These are phyloP conservation scores for Saccharomyces hybrid DNA, from an alignment of 1,139 yeast species.

Conservation along the genomic window DNA sequence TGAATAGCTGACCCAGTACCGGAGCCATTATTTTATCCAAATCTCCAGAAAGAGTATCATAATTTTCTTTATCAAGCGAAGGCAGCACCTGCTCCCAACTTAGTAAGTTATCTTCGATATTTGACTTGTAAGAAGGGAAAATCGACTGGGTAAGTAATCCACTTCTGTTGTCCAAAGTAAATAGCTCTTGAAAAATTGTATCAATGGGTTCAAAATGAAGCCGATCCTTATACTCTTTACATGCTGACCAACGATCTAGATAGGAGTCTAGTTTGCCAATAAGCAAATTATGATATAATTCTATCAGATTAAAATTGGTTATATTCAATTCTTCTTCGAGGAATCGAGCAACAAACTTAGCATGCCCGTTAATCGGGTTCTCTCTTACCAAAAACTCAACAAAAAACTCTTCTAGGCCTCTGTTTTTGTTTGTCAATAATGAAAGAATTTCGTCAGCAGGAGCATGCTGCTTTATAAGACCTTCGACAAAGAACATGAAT, in stretches of 20 bases:
- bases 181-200: slow-evolving; percentile 30
- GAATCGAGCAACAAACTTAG: slow-evolving; percentile 23
- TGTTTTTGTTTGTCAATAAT: slow-evolving; percentile 23
- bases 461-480: slow-evolving; percentile 26
- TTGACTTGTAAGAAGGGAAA: slow-evolving; percentile 27
- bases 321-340: slow-evolving; percentile 24
- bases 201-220: slow-evolving; percentile 28
- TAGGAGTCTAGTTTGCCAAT: slow-evolving; percentile 22
- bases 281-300: slow-evolving; percentile 26
- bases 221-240: slow-evolving; percentile 15
- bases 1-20: slow-evolving; percentile 50
- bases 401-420: slow-evolving; percentile 27
- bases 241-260: slow-evolving; percentile 24
- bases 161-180: slow-evolving; percentile 29
- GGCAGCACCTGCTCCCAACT: slow-evolving; percentile 24
- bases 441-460: slow-evolving; percentile 23
- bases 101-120: slow-evolving; percentile 29
- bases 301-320: slow-evolving; percentile 27
- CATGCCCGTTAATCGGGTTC: slow-evolving; percentile 31
- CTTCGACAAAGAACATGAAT: slow-evolving; percentile 37
- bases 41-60: slow-evolving; percentile 8
- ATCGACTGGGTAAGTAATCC: slow-evolving; percentile 29
- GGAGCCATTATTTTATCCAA: slow-evolving; percentile 39
- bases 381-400: slow-evolving; percentile 30
- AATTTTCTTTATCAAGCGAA: slow-evolving; percentile 4